These are phyloP conservation scores for Cladosporium velox DNA, from an alignment of 2,329 filamentous ascomycete genomes.

Conservation along the genomic window DNA sequence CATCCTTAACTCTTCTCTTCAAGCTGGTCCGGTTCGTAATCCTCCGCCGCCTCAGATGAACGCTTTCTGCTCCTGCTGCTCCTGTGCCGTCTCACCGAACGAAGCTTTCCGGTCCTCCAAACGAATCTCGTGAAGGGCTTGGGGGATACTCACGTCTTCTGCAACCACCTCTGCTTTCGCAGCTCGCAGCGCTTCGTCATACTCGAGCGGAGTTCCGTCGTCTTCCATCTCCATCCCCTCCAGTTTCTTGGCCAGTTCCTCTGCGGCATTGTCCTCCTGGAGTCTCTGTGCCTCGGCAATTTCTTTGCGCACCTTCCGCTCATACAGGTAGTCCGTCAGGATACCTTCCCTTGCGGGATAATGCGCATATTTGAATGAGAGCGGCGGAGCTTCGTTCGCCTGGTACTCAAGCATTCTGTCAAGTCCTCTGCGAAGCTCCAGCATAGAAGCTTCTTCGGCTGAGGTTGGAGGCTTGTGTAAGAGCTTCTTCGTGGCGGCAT, in stretches of 20 bases:
- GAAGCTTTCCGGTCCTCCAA: not conserved
- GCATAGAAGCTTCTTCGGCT: not conserved
- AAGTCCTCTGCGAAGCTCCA: not conserved
- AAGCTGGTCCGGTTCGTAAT: not conserved
- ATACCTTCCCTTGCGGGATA: not conserved
- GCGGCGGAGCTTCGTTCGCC: not conserved
- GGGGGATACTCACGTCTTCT: not conserved
- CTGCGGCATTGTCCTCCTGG: not conserved
- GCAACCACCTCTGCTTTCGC: not conserved
- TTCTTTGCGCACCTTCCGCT: not conserved
- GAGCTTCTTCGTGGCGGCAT: not conserved
- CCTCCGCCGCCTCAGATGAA: not conserved
- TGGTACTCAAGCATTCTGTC: not conserved
- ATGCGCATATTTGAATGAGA: not conserved
- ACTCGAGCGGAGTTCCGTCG: not conserved
- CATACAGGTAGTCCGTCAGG: not conserved
- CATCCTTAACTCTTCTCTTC: not conserved
- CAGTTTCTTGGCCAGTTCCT: not conserved
- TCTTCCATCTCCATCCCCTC: not conserved
- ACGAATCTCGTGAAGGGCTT: not conserved
- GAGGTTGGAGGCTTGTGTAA: not conserved
- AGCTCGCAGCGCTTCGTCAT: not conserved
- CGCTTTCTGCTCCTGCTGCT: not conserved
- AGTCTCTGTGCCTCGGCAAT: not conserved
- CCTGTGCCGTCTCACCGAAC: not conserved